Evolutionary conservation across 2,329 filamentous ascomycete genomes (phyloP).

Genomic region (Harringtonia lauricola): DNA sequence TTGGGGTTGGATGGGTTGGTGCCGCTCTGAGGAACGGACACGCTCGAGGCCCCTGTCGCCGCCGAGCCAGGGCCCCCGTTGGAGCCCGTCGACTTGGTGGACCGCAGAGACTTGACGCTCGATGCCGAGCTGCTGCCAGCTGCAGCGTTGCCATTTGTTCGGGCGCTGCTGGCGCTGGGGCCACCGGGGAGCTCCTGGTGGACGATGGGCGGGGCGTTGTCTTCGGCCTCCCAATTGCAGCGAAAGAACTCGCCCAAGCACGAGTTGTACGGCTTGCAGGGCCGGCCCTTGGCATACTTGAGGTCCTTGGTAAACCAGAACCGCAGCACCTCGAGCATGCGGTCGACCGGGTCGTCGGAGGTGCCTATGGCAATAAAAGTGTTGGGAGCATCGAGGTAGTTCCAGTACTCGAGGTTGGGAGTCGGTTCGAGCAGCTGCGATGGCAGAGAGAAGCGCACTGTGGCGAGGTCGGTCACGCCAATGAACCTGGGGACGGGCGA

Average conservation of each 20-base stretch:
- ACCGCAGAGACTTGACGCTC: conserved; percentile 37
- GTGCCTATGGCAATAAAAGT: conserved; percentile 77
- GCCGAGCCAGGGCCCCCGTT: conserved; percentile 30
- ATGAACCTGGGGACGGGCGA: conserved; percentile 68
- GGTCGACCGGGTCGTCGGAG: conserved; percentile 80
- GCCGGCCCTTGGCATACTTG: conserved; percentile 97
- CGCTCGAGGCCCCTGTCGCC: conserved; percentile 20
- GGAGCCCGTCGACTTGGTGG: conserved; percentile 14
- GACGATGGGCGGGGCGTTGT: conserved; percentile 57
- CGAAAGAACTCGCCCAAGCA: conserved; percentile 94
- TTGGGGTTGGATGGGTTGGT: conserved; percentile 32
- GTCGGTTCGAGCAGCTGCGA: conserved; percentile 92
- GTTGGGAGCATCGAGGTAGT: conserved; percentile 90
- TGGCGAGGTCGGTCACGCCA: conserved; percentile 88
- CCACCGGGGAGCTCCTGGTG: conserved; percentile 27
- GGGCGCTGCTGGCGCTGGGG: background rate
- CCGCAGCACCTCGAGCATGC: conserved; percentile 86
- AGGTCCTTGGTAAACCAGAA: conserved; percentile 99
- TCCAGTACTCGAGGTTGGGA: conserved; percentile 98
- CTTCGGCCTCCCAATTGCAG: conserved; percentile 92
- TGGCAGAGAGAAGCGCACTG: conserved; percentile 90
- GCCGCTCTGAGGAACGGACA: conserved; percentile 39
- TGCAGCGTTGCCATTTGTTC: conserved; percentile 3
- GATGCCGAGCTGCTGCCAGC: conserved; percentile 33
- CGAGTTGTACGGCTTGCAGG: conserved; percentile 98